Percentiles rank a stretch among this genome's conserved stretches.
Evolutionary conservation across 2,329 filamentous ascomycete species (phyloP).

Genomic region (Lasiodiplodia gonubiensis): DNA sequence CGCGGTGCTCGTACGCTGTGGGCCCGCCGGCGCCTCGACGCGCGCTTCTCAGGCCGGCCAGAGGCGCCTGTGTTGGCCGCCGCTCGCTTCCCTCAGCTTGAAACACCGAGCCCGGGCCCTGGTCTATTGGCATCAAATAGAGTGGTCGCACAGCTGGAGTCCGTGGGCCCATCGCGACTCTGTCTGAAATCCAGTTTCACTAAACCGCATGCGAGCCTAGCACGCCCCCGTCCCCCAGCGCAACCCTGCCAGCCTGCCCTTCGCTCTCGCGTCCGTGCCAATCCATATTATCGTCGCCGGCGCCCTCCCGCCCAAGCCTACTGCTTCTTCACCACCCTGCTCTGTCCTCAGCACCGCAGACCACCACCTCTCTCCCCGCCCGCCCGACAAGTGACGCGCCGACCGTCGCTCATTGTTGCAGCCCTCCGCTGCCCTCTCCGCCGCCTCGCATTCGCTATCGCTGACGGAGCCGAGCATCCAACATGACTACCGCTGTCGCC

Average conservation of each 20-base stretch:
- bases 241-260: conserved; percentile 17
- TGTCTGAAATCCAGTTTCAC: conserved; percentile 26
- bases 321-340: conserved; percentile 25
- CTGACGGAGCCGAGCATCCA: conserved; percentile 30
- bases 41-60: conserved; percentile 20
- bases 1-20: conserved; percentile 23
- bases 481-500: conserved; percentile 56
- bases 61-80: conserved; percentile 15
- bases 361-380: conserved; percentile 22
- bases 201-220: conserved; percentile 20
- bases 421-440: conserved; percentile 15
- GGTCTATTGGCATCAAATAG: conserved; percentile 26
- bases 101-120: conserved; percentile 25
- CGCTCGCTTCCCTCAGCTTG: conserved; percentile 26
- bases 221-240: conserved; percentile 16
- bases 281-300: conserved; percentile 27
- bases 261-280: conserved; percentile 27
- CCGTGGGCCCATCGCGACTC: conserved; percentile 26
- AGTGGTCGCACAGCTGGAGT: conserved; percentile 27
- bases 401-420: conserved; percentile 35
- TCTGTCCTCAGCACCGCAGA: conserved; percentile 23
- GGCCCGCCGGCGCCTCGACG: conserved; percentile 9
- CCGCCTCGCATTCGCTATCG: conserved; percentile 1
- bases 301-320: conserved; percentile 21
- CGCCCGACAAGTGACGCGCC: conserved; percentile 6